These are phyloP conservation scores for Rhodotorula kratochvilovae DNA, from an alignment of 768 basidiomycete genomes.

Conservation along the genomic window DNA sequence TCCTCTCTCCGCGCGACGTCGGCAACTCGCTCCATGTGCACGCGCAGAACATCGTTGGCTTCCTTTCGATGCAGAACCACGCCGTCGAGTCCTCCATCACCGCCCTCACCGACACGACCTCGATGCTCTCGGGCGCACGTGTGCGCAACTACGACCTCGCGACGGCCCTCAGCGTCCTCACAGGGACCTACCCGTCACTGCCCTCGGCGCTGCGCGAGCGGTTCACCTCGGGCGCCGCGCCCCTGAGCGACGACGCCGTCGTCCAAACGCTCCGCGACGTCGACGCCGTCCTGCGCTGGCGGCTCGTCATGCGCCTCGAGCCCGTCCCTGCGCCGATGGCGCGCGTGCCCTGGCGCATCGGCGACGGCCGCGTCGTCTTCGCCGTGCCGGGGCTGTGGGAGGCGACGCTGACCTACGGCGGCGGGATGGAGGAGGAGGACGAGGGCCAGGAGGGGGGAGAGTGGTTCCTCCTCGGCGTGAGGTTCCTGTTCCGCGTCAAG, in stretches of 20 bases:
- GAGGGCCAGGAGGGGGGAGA: conserved; percentile 55
- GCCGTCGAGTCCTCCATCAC: conserved; percentile 70
- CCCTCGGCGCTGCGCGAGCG: conserved; percentile 54
- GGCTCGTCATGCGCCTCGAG: conserved; percentile 67
- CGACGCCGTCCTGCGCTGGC: conserved; percentile 71
- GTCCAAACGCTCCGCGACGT: conserved; percentile 63
- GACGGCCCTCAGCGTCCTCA: conserved; percentile 83
- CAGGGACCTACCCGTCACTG: conserved; percentile 77
- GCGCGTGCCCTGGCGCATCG: conserved; percentile 56
- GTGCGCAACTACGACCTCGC: conserved; percentile 89
- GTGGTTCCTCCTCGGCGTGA: conserved; percentile 55
- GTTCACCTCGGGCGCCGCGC: conserved; percentile 9
- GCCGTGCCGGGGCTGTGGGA: conserved; percentile 68
- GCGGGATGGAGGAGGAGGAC: conserved; percentile 42
- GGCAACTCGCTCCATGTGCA: no score
- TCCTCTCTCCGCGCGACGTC: no score
- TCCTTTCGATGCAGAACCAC: conserved; percentile 75
- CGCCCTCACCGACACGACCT: conserved; percentile 62
- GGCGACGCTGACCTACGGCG: conserved; percentile 67
- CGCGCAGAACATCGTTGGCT: conserved; percentile 83
- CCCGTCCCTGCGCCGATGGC: conserved; percentile 74
- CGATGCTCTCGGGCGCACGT: conserved; percentile 72
- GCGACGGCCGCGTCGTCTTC: conserved; percentile 75
- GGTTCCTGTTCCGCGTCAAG: conserved; percentile 62
- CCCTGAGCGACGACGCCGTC: conserved; percentile 56